Evolutionary conservation across 2,329 filamentous ascomycete species (phyloP).

Genomic region (Aschersonia sp.): DNA sequence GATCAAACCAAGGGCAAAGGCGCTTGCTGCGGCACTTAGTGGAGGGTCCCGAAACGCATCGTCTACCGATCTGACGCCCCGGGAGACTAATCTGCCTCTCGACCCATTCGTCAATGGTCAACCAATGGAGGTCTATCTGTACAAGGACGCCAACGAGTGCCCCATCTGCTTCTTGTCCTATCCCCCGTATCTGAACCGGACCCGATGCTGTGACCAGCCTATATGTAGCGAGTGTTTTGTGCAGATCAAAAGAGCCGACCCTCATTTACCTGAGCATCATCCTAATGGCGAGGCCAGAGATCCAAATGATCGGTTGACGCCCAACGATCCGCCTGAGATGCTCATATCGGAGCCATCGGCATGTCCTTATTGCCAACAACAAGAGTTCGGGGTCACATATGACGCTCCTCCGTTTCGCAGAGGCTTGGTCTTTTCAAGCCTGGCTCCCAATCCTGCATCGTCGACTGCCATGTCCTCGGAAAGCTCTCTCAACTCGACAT

Average conservation of each 20-base stretch:
- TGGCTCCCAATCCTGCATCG: constrained; percentile 21
- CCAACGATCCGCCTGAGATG: constrained; percentile 42
- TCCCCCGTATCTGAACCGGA: constrained; percentile 85
- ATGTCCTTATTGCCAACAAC: constrained; percentile 89
- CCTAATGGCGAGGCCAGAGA: constrained; percentile 27
- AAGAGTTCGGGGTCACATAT: constrained; percentile 95
- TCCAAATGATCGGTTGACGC: constrained; percentile 20
- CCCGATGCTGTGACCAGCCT: constrained; percentile 84
- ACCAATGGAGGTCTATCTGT: constrained; percentile 79
- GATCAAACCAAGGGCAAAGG: constrained; percentile 77
- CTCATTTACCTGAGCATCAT: constrained; percentile 71
- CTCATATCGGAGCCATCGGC: constrained; percentile 82
- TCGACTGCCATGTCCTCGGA: constrained; percentile 73
- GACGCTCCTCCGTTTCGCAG: constrained; percentile 76
- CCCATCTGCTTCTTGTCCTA: constrained; percentile 96
- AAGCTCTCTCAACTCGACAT: constrained; percentile 55
- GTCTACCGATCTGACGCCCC: constrained; percentile 55
- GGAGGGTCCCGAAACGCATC: constrained; percentile 59
- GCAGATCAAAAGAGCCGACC: constrained; percentile 90
- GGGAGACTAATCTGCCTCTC: constrained; percentile 64
- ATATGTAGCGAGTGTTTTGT: constrained; percentile 99
- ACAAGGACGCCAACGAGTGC: constrained; percentile 82
- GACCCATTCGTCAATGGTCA: constrained; percentile 93
- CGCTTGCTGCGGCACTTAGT: constrained; percentile 66
- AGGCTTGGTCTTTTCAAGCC: constrained; percentile 55